These are phyloP conservation scores for Vicia villosa DNA, from an alignment of 306 rosid genomes.

Conservation along the genomic window DNA sequence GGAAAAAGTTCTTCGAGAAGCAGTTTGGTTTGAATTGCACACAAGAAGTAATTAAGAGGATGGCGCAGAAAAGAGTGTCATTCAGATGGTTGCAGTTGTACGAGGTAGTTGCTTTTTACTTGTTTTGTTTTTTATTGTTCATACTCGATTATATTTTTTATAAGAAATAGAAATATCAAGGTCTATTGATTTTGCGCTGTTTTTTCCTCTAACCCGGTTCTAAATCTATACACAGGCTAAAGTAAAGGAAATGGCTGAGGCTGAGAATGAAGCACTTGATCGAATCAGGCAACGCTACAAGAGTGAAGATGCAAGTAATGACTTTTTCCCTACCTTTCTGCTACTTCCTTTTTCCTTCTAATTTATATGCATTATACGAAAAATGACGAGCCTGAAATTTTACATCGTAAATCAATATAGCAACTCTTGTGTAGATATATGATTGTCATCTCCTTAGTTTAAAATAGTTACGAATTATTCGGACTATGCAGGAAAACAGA, in stretches of 20 bases:
- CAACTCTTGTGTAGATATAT: constrained; percentile 8
- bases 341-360: not conserved
- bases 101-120: constrained; percentile 51
- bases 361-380: not conserved
- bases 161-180: not conserved
- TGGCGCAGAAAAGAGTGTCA: constrained; percentile 53
- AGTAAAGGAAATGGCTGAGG: constrained; percentile 53
- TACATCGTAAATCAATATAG: not conserved
- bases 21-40: constrained; percentile 48
- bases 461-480: constrained; percentile 24
- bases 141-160: constrained; percentile 20
- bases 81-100: constrained; percentile 73
- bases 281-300: constrained; percentile 60
- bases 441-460: not conserved
- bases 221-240: constrained; percentile 56
- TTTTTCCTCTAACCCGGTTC: not conserved
- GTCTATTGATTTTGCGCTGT: not conserved
- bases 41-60: constrained; percentile 54
- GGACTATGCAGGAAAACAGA: constrained; percentile 67
- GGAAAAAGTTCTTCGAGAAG: constrained; percentile 72
- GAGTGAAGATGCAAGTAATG: constrained; percentile 63
- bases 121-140: constrained; percentile 3
- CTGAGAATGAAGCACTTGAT: constrained; percentile 53
- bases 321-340: not conserved
- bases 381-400: constrained; percentile 3